Conservation (phyloP, 2,329 filamentous ascomycete genomes). For the Trichoderma endophyticum region DNA sequence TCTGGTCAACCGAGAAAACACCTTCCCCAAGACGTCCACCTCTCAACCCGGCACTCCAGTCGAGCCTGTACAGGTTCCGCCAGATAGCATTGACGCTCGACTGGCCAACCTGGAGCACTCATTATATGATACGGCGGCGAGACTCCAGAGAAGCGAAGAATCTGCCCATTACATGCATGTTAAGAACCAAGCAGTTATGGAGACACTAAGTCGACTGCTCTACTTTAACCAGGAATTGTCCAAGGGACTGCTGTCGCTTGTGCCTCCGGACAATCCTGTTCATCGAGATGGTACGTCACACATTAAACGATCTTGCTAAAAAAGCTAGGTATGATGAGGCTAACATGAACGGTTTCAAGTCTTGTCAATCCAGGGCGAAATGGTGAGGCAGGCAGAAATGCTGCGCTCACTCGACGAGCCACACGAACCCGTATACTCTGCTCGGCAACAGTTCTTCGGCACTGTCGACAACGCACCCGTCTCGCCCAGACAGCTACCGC, state of each 20-base stretch:
- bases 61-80: slow-evolving; percentile 68
- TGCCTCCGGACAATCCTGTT: slow-evolving; percentile 72
- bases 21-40: slow-evolving; percentile 67
- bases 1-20: slow-evolving; percentile 88
- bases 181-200: slow-evolving; percentile 78
- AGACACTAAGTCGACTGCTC: slow-evolving; percentile 67
- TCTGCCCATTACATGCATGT: slow-evolving; percentile 72
- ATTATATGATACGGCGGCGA: slow-evolving; percentile 73
- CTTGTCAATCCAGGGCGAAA: slow-evolving; percentile 54
- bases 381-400: slow-evolving; percentile 59
- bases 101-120: slow-evolving; percentile 75
- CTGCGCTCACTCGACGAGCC: slow-evolving; percentile 59
- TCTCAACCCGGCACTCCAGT: slow-evolving; percentile 83
- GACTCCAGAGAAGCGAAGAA: slow-evolving; percentile 81
- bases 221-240: slow-evolving; percentile 85
- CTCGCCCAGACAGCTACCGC: slow-evolving; percentile 81
- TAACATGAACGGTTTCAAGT: slow-evolving; percentile 38
- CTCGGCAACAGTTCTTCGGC: slow-evolving; percentile 64
- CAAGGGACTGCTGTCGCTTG: slow-evolving; percentile 67
- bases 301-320: background rate
- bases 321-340: background rate
- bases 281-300: slow-evolving; percentile 72
- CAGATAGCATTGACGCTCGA: slow-evolving; percentile 74
- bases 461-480: slow-evolving; percentile 73
- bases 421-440: slow-evolving; percentile 66